Base-by-base conservation (phyloP, 768 basidiomycete species). In the Coprinopsis marcescibilis region DNA sequence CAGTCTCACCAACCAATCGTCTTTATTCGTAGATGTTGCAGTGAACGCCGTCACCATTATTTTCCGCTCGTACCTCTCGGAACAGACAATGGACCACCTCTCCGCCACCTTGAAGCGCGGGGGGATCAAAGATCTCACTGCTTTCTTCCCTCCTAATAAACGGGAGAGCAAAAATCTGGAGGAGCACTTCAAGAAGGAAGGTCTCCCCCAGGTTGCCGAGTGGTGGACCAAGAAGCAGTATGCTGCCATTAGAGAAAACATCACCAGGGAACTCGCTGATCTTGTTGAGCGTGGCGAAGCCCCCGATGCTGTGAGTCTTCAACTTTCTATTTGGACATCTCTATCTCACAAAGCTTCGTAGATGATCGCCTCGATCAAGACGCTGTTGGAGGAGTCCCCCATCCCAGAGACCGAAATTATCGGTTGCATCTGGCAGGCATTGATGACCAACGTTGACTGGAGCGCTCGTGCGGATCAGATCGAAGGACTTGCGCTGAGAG, bases 141-240 rank as follows among this genome's bases (percentile, higher is more conserved):
- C 75, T 14, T 93, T 96, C 70, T 94, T 97, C 76, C 92, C 93
- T 14, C 67, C 77, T 6, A 86, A 85, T 65, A 89, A 84, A 63
- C 81, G 89, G 49, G 80, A 84, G 39, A 73, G 75, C 54, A 80
- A 83, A 57, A 63, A 71, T 33, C 73, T 97, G 41, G 90, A 94
- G 55, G 83, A 87, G 5, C 84, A 92, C 61, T 96, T 98, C 76
- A 88, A 78, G 67, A 77, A 80, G 48, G 85, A 81, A 49, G 82
- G 80, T 15, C 71, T 96, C 15, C 67, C 81, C 15, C 80, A 83
- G 55, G 79, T 97, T 34, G 84, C 88, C 2, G 95, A 98, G 13
- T 97, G 91, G 90, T 97, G 88, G 77, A 80, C 81, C 37, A 96
- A 94, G 76, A 85, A 83, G 62, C 89, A 92, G 61, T 82, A 83